These are phyloP conservation scores for Triticum dicoccoides DNA, from an alignment of 176 grass and related monocot species.

Conservation along the genomic window DNA sequence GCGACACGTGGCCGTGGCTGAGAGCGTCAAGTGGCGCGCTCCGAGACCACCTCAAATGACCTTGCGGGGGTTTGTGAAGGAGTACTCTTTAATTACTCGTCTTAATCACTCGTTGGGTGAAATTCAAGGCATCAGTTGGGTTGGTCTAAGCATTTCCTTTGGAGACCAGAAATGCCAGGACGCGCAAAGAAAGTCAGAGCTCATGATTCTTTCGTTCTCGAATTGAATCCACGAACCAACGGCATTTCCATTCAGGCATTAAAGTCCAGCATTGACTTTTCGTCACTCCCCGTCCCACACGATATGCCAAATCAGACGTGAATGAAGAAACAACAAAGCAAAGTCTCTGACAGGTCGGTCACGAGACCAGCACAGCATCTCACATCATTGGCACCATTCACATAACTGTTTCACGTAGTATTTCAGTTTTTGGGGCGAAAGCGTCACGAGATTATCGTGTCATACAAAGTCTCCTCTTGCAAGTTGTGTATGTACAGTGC, in stretches of 20 bases:
- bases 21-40: no score
- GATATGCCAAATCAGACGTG: not conserved
- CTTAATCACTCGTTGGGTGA: not conserved
- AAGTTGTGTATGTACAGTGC: not conserved
- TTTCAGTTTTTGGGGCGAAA: not conserved
- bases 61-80: no score
- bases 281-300: not conserved
- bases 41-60: no score
- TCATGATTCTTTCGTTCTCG: not conserved
- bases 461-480: not conserved
- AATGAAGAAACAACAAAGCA: not conserved
- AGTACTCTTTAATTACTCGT: no score
- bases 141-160: not conserved
- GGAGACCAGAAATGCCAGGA: not conserved
- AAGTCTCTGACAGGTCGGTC: not conserved
- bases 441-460: not conserved
- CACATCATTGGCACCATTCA: not conserved
- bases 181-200: conserved; percentile 6
- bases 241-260: not conserved
- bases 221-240: not conserved
- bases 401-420: not conserved
- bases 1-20: no score
- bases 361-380: not conserved
- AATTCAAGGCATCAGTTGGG: not conserved
- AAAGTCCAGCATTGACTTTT: not conserved